phyloP scores from a whole-genome alignment of 352 stramenopile species.

The Proteromonas lacertae region DNA sequence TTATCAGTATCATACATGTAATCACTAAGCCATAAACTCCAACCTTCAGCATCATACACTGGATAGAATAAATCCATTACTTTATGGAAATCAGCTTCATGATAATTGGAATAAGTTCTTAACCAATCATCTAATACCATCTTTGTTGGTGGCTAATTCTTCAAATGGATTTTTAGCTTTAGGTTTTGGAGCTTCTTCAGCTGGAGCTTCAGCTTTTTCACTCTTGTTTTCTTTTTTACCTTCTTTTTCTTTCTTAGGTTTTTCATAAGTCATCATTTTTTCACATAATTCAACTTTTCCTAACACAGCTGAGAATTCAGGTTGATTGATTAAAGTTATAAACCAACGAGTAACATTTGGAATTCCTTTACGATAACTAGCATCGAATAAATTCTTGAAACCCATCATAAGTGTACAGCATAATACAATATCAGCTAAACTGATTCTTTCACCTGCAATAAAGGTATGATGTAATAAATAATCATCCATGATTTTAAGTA shows the following conservation, averaged over 20 bases:
- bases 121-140: constrained; percentile 54
- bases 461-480: constrained; percentile 49
- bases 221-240: too few relatives aligned
- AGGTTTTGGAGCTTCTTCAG: too few relatives aligned
- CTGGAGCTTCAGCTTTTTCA: too few relatives aligned
- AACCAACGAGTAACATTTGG: constrained; percentile 54
- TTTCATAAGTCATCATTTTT: constrained; percentile 20
- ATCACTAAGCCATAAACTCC: constrained; percentile 44
- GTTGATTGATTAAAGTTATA: constrained; percentile 51
- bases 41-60: constrained; percentile 38
- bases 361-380: constrained; percentile 41
- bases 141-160: constrained; percentile 16
- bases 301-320: constrained; percentile 50
- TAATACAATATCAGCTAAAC: constrained; percentile 55
- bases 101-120: constrained; percentile 62
- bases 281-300: constrained; percentile 44
- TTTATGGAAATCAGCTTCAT: constrained; percentile 21
- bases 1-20: constrained; percentile 75
- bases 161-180: constrained; percentile 8
- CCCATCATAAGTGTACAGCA: constrained; percentile 48
- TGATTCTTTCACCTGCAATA: constrained; percentile 54
- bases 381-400: constrained; percentile 61
- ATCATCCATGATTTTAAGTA: constrained; percentile 38
- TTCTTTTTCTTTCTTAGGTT: too few relatives aligned
- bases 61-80: constrained; percentile 59